Conservation (phyloP, 1,284 basidiomycete genomes). For the Megacollybia platyphylla region DNA sequence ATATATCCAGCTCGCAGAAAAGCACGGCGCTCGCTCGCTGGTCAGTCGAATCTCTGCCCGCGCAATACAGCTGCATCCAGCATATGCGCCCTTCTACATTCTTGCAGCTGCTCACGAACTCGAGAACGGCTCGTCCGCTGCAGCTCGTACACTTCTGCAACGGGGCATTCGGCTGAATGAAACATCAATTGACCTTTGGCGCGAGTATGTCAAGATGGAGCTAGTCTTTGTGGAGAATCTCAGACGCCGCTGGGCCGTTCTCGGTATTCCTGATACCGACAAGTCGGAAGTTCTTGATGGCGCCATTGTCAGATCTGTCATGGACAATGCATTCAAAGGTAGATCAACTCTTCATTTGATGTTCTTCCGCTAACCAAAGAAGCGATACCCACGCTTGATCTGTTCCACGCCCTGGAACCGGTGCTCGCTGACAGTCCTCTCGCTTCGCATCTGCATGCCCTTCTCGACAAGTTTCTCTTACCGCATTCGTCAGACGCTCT, state of each 20-base stretch:
- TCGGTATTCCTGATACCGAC: slow-evolving; percentile 37
- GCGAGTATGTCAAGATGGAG: slow-evolving; percentile 86
- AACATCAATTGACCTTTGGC: slow-evolving; percentile 67
- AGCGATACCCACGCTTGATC: slow-evolving; percentile 47
- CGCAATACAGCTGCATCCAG: slow-evolving; percentile 81
- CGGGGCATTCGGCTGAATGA: slow-evolving; percentile 74
- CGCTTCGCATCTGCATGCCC: slow-evolving; percentile 25
- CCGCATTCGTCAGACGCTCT: slow-evolving; percentile 12
- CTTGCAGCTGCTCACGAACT: slow-evolving; percentile 82
- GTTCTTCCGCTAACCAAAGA: slow-evolving; percentile 5
- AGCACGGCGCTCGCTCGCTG: slow-evolving; percentile 69
- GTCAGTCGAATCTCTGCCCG: slow-evolving; percentile 74
- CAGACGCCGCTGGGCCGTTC: slow-evolving; percentile 68
- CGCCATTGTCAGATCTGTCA: slow-evolving; percentile 58
- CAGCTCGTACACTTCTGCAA: slow-evolving; percentile 77
- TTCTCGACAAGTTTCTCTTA: slow-evolving; percentile 14
- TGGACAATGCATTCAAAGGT: slow-evolving; percentile 57
- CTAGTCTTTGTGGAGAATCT: slow-evolving; percentile 80
- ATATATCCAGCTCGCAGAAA: slow-evolving; percentile 77
- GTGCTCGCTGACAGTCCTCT: slow-evolving; percentile 43
- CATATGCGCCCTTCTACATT: slow-evolving; percentile 71
- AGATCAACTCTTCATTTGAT: slow-evolving; percentile 9
- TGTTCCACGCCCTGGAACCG: slow-evolving; percentile 44
- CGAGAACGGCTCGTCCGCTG: slow-evolving; percentile 62
- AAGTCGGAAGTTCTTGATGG: slow-evolving; percentile 55